Conservation (phyloP, 202 grass and related monocot species). For the Zizania palustris region DNA sequence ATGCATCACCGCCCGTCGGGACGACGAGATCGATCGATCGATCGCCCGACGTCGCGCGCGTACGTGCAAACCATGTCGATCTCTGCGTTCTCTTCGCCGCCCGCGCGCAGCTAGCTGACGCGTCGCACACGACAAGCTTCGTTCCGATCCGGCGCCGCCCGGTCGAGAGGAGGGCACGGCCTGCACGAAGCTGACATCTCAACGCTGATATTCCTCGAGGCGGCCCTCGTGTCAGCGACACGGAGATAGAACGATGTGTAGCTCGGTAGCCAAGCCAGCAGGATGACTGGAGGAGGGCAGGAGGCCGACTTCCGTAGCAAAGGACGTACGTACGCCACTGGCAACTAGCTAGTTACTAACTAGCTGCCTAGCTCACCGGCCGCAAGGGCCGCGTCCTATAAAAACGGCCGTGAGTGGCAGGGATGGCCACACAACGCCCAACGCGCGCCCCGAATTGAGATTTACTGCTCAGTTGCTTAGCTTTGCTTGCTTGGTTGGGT, state of each 20-base stretch:
- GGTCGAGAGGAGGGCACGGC: no score
- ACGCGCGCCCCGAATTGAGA: constrained; percentile 4
- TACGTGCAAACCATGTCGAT: no score
- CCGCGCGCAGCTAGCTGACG: no score
- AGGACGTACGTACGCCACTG: constrained; percentile 39
- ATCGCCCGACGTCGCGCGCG: no score
- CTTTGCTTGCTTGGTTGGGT: neutral
- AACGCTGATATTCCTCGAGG: neutral
- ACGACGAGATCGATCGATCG: no score
- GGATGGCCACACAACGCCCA: neutral
- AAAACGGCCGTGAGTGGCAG: constrained; percentile 14
- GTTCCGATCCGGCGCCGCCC: no score
- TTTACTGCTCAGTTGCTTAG: neutral
- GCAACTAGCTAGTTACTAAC: neutral
- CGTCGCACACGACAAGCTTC: no score
- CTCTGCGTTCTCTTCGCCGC: no score
- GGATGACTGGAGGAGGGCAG: neutral
- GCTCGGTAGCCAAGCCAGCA: neutral
- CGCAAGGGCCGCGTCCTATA: constrained; percentile 33
- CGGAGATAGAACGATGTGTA: neutral
- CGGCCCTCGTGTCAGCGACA: neutral
- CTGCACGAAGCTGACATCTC: neutral
- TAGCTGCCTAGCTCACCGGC: neutral
- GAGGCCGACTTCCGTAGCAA: constrained; percentile 38
- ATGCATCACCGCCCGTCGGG: no score